Base-by-base conservation (phyloP, 768 basidiomycete species). In the Coprinellus aureogranulatus region DNA sequence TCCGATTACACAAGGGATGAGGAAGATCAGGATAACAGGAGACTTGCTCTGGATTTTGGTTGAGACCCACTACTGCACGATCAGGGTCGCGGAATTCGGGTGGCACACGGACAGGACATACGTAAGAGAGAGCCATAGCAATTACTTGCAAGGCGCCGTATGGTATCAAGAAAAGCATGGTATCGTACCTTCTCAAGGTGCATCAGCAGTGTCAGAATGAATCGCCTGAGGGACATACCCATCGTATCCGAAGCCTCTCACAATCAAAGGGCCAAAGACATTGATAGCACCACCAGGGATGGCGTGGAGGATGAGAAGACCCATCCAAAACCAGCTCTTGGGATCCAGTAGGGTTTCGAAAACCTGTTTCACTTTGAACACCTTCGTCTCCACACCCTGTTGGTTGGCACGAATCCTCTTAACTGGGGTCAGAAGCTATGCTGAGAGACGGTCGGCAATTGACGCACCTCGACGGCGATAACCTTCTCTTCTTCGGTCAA, bases 321-420 rank as follows among this genome's bases (percentile, higher is more conserved):
- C 25, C 64, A 70, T 65, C 71, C 73, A 72, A 42, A 65, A 70
- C 71, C 73, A 74, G 42, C 70, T 72, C 57, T 74, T 74, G 14
- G 70, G 30, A 51, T 72, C 73, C 23, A 65, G 56, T 11, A 74
- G 50, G 65, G 68, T 74, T 52, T 74, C 73, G 8, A 63, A 25
- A 12, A 65, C 66, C 53, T 74, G 73, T 1, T 58, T 53, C 0
- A 65, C 47, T 50, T 74, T 74, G 67, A 74, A 72, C 1, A 54
- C 53, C 47, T 72, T 72, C 1, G 66, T 70, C 47, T 71, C 68
- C 16, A 72, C 56, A 4, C 71, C 73, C 62, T 74, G 73, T 53
- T 74, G 71, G 55, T 74, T 72, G 14, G 70, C 70, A 26, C 73
- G 64, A 25, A 72, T 47, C 22, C 72, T 60, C 72, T 73, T 31